Evolutionary conservation across 441 rosid species (phyloP).

Genomic region (Monsonia emarginata): DNA sequence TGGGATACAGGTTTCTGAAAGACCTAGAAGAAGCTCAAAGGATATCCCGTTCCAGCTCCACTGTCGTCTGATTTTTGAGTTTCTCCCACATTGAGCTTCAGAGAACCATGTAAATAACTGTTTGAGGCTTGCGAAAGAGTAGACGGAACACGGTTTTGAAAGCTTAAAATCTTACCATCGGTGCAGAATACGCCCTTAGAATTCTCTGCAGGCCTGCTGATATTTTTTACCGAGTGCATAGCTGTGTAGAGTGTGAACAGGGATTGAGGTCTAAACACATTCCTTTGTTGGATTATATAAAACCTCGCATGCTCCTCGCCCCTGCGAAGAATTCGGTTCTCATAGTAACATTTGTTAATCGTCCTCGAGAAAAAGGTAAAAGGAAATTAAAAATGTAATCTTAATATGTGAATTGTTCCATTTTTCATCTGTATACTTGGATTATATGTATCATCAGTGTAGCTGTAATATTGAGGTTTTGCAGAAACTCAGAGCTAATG

Average conservation of each 20-base stretch:
- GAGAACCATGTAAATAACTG: conserved; percentile 23
- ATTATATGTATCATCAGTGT: background rate
- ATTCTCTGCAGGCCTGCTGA: background rate
- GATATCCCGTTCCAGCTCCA: conserved; percentile 52
- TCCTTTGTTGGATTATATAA: background rate
- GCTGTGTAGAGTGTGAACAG: background rate
- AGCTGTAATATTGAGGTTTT: background rate
- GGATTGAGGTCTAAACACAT: background rate
- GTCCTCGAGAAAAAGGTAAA: background rate
- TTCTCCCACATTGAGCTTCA: background rate
- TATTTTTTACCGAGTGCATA: background rate
- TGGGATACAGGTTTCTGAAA: conserved; percentile 58
- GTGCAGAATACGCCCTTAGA: background rate
- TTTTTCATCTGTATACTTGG: background rate
- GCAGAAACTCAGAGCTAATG: background rate
- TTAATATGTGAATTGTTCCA: background rate
- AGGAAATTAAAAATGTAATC: background rate
- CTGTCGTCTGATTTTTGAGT: conserved; percentile 34
- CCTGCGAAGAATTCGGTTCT: too few species aligned
- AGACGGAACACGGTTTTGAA: background rate
- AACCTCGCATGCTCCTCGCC: too few species aligned
- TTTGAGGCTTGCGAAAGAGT: conserved; percentile 11
- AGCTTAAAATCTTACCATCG: background rate
- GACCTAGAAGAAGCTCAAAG: conserved; percentile 89
- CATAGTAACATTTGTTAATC: background rate